These are phyloP conservation scores for Aspergillus puulaauensis DNA, from an alignment of 2,329 filamentous ascomycete species.

Conservation along the genomic window DNA sequence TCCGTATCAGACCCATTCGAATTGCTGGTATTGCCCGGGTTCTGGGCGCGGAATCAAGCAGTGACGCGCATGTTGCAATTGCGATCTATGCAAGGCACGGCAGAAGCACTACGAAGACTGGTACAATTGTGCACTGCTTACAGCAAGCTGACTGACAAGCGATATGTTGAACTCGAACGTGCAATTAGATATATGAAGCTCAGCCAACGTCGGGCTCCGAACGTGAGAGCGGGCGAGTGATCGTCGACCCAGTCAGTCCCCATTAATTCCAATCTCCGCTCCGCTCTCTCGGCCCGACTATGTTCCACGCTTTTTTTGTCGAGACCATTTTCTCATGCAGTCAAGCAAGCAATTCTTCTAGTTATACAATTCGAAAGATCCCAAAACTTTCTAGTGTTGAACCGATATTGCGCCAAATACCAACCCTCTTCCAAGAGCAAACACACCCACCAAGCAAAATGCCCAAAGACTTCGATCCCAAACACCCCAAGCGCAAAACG, in stretches of 20 bases:
- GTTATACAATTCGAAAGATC: background rate
- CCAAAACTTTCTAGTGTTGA: no score
- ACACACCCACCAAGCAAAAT: background rate
- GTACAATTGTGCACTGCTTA: background rate
- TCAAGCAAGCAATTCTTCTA: background rate
- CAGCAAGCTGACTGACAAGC: background rate
- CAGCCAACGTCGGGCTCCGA: background rate
- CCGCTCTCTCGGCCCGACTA: slow-evolving; percentile 1
- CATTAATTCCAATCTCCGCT: background rate
- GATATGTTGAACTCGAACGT: background rate
- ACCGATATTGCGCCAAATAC: background rate
- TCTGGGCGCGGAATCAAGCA: slow-evolving; percentile 8
- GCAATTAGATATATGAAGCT: background rate
- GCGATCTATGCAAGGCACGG: background rate
- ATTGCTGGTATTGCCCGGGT: background rate
- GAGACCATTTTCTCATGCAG: background rate
- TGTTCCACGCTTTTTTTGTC: slow-evolving; percentile 1
- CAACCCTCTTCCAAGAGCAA: background rate
- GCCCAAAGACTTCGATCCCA: slow-evolving; percentile 1
- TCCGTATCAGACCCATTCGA: background rate
- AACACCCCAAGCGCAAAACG: background rate
- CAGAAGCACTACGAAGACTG: background rate
- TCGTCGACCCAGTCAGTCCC: background rate
- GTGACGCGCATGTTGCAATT: slow-evolving; percentile 2
- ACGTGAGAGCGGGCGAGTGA: background rate